Evolutionary conservation across 768 basidiomycete genomes (phyloP), one percentile per base, ranked within the genome.

Genomic region (Sistotremastrum suecicum): DNA sequence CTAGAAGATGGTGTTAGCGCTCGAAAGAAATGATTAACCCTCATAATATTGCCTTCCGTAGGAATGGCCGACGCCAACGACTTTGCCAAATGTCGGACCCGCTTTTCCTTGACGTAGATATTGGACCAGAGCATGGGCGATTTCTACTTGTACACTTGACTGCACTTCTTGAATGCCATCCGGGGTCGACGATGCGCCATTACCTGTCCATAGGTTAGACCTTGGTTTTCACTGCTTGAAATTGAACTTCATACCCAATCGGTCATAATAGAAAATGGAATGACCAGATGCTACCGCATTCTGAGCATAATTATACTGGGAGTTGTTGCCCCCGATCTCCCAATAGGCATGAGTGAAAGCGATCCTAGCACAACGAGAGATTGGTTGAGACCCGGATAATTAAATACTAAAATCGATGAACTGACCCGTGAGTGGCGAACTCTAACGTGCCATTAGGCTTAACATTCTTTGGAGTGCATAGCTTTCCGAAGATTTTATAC

Each of bases 21-120:
- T 36, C 28, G 32, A 32, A 36, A 37, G 43, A 34, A 39, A 37
- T 29, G 39, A 37, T 29, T 12, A 10, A 34, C 30, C n/a, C 47
- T 33, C 41, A 45, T 47, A 34, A 36, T 34, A 48, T 51, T 4
- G 11, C 38, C 28, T 35, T 3, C 51, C 51, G 34, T 53, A 53
- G 42, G 54, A 52, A 45, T 65, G 63, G 3, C 63, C 63, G 10
- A 65, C 55, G 12, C 54, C 58, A 35, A 65, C 54, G 29, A 63
- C 47, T 52, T 65, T 63, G 48, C 60, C 58, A 49, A 56, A 65
- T n/a, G 59, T 38, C 7, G 41, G 40, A 3, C 45, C 45, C 3
- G 43, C 50, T 5, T 5, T 8, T 5, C 51, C 49, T 9, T 39
- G 20, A 1, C 50, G 35, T 6, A 53, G 42, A 45, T 48, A 48